Evolutionary conservation across 1,139 yeast species (phyloP), one percentile per base, ranked within the genome.

Genomic region (Zygosaccharomyces pseudobailii): DNA sequence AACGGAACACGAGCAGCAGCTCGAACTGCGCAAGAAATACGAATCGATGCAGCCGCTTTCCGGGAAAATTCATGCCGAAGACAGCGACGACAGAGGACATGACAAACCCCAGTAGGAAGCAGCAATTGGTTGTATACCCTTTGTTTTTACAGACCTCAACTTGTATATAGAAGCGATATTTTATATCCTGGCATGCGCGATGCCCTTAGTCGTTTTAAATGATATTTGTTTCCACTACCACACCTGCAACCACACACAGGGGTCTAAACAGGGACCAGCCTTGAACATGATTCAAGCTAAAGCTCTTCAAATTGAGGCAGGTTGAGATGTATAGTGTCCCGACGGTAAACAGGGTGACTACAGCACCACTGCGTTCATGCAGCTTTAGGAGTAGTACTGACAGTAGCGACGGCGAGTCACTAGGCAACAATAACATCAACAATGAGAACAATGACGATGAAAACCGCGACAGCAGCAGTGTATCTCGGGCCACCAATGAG

Each of bases 1-100:
- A 46, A 71, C 75, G 40, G 97, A 89, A 57, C 94, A 89, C 65
- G 82, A 78, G 52, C 76, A 81, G 52, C 97, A 89, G 65, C 78
- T 79, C 62, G 76, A 77, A 58, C 75, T 88, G 58, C 74, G 80
- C 53, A 77, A 78, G 51, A 75, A 83, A 61, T 81, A 78, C 57
- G 83, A 82, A 48, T 68, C 75, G 50, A 63, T 79, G 9, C 97
- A 89, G 65, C 87, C 90, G 1, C 75, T 88, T 45, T 67, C 75
- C 5, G 81, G 81, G 13, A 70, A 73, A 25, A 63, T 68, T 9
- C 57, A 56, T 6, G 65, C 70, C 4, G 54, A 59, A 36, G 64
- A 58, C 46, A 58, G 60, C 13, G 59, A 62, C 40, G 42, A 50
- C 4, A 51, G 54, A 28, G 41, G 19, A n/a, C n/a, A 27, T 28